A percentile compares a stretch with the other conserved stretches of the same genome.
These are phyloP conservation scores for Dactylorhiza incarnata DNA, from an alignment of 106 monocot species.

Conservation along the genomic window DNA sequence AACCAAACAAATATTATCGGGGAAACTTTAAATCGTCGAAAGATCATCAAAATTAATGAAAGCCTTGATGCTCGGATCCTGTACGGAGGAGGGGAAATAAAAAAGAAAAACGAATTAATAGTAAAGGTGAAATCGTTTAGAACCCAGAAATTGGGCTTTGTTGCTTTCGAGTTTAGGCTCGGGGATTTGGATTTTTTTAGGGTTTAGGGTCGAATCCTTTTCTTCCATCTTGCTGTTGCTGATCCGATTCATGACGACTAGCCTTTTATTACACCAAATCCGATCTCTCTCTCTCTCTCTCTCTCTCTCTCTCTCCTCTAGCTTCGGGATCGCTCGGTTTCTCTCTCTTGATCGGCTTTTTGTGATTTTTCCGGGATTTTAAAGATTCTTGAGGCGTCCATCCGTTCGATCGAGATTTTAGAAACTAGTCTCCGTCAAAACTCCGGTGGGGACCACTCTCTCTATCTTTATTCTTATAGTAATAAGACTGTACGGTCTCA, in stretches of 20 bases:
- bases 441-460: neutral
- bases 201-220: conserved; percentile 6
- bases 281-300: conserved; percentile 13
- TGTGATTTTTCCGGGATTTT: neutral
- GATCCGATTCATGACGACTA: conserved; percentile 13
- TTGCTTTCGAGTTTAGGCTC: neutral
- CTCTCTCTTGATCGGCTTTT: neutral
- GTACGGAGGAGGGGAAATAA: neutral
- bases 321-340: neutral
- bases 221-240: conserved; percentile 10
- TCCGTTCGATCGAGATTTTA: neutral
- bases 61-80: neutral
- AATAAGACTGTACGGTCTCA: too few species aligned
- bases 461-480: too few species aligned
- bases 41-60: neutral
- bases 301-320: neutral
- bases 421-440: neutral
- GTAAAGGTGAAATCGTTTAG: neutral
- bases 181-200: conserved; percentile 4
- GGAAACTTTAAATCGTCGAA: neutral
- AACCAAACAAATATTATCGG: neutral
- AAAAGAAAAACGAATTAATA: conserved; percentile 2
- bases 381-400: neutral
- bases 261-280: conserved; percentile 7
- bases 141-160: neutral